A percentile compares a stretch with the other conserved stretches of the same genome.
These are phyloP conservation scores for Pseudognaphalium luteoalbum DNA, from an alignment of 129 eudicot genomes.

Conservation along the genomic window DNA sequence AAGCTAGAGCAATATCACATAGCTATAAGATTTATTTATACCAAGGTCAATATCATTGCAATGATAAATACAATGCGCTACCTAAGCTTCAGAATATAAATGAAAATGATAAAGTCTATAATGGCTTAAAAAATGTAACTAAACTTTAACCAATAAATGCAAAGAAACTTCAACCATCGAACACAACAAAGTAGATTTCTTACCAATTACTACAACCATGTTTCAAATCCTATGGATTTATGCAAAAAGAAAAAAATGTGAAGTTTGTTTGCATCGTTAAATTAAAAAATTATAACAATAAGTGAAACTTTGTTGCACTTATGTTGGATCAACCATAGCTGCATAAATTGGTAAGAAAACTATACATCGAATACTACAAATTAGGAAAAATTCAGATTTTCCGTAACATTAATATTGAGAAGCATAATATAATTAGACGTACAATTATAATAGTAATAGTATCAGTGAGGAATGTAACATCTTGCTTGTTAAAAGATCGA, in stretches of 20 bases:
- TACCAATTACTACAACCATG: background rate
- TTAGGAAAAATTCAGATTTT: too few relatives aligned
- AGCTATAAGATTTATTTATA: background rate
- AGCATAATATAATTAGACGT: too few relatives aligned
- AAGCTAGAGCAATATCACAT: slow-evolving; percentile 7
- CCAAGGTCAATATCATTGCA: background rate
- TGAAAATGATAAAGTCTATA: background rate
- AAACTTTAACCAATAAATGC: background rate
- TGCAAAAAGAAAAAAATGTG: background rate
- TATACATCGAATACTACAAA: too few relatives aligned
- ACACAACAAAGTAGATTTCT: background rate
- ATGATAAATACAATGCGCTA: background rate
- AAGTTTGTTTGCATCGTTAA: background rate
- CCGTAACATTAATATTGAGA: too few relatives aligned
- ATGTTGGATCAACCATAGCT: too few relatives aligned
- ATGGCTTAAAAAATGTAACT: background rate
- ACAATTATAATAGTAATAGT: too few relatives aligned
- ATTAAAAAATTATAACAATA: too few relatives aligned
- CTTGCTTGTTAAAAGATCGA: too few relatives aligned
- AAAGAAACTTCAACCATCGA: too few relatives aligned
- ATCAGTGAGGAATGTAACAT: too few relatives aligned
- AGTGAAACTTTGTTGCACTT: too few relatives aligned
- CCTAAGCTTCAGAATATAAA: background rate
- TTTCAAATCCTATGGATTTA: background rate
- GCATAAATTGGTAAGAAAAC: too few relatives aligned